Base-by-base conservation (phyloP, 176 grass and related monocot genomes). In the Microstegium vimineum region DNA sequence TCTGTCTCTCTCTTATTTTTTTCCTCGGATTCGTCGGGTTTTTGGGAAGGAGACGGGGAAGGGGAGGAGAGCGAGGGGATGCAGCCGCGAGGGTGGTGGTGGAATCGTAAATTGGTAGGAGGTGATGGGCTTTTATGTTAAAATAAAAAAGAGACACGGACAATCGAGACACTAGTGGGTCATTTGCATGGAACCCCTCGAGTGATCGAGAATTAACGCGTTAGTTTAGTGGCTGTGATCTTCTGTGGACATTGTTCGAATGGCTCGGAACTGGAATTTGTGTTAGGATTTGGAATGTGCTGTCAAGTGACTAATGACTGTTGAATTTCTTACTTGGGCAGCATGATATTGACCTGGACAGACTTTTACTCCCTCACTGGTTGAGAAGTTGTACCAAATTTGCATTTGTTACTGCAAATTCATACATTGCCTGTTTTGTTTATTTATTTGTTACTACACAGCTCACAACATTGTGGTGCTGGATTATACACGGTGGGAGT, bases 131-230 rank as follows among this genome's bases (percentile, higher is more conserved):
- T 52, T 86, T 75, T 27, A 45, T 20, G 84, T 15, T 34, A 81
- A 73, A n/a, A n/a, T n/a, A n/a, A n/a, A n/a, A n/a, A n/a, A 74
- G 17, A 2, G 1, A 2, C 10, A 5, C 1, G 10, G 13, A 1
- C 25, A 41, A 23, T 59, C 22, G 54, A 25, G 8, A 10, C 22
- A 23, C 0, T 59, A 11, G 9, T 11, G 54, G 3, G 22, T 43
- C 0, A 57, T 43, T 81, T 74, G 31, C 57, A 32, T 0, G 7
- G 1, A 34, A 4, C 4, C 11, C 69, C 77, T 54, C 0, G 0
- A 2, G 0, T 0, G 6, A 10, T 27, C 2, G 2, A 10, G 3
- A 11, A 0, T 10, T 54, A 1, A 2, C 5, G 18, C 8, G 4
- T 10, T 64, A 1, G 20, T 11, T 25, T 1, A 15, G 10, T 13